Base-by-base conservation (phyloP, 176 grass and related monocot species). In the Bonia amplexicaulis region DNA sequence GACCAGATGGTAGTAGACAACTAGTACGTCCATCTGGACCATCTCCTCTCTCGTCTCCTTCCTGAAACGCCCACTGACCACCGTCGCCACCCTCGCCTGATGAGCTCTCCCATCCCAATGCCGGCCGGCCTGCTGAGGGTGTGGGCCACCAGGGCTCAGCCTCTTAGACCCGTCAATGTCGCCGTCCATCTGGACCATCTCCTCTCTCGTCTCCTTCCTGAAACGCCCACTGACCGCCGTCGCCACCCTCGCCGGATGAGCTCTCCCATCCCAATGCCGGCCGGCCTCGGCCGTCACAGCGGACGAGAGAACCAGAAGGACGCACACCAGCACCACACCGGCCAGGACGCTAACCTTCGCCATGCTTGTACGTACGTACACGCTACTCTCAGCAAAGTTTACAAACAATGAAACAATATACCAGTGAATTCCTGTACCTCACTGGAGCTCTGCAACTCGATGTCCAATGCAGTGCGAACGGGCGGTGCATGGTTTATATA, bases 101-200 rank as follows among this genome's bases (percentile, higher is more conserved):
- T 1, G 62, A 65, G 14, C 63, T 6, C 4, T 17, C 46, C 20
- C 78, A 26, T 6, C 67, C 73, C 68, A 44, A 22, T 19, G 58
- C 55, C 29, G 58, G 25, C 47, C 41, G 35, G 35, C 5, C 31
- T 93, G 91, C 85, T 90, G 87, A 40, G 91, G 88, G 2, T 93
- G 88, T 20, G 91, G 81, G 12, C 91, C 91, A 6, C 85, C 84
- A 4, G 91, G 91, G 73, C 85, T 93, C n/a, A 7, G 81, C 88
- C 91, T 80, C 91, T 93, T 90, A 1, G 81, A 85, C 80, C 77
- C 64, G 61, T 26, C 78, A 17, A 74, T 25, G 11, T 12, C 82
- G 35, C 1, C 71, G 12, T 3, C 71, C 3, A 0, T 49, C 16
- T 46, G 64, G 12, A 20, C 9, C 7, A 44, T 61, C 77, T 77